Conservation (phyloP, 345 rosid species). For the Lagerstroemia speciosa region DNA sequence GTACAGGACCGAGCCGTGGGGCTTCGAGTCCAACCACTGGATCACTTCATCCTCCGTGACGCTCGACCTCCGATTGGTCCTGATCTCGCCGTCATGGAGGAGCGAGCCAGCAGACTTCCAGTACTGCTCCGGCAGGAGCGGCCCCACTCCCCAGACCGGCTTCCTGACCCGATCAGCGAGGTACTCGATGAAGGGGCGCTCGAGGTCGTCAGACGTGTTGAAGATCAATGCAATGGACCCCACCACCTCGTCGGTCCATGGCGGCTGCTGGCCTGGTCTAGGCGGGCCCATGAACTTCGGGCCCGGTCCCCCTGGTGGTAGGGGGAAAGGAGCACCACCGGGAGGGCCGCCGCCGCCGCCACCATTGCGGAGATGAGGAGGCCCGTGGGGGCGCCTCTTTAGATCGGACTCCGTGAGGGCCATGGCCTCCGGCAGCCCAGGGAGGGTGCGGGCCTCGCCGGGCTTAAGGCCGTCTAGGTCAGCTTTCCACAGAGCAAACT, state of each 20-base stretch:
- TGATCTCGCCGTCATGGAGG: constrained; percentile 23
- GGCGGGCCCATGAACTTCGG: constrained; percentile 24
- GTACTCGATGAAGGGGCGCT: constrained; percentile 24
- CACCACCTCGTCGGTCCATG: constrained; percentile 19
- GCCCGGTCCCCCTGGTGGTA: not conserved
- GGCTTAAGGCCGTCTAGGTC: constrained; percentile 9
- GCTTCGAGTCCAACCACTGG: constrained; percentile 29
- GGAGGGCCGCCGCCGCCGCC: not conserved
- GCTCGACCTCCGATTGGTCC: constrained; percentile 20
- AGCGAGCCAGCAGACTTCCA: constrained; percentile 23
- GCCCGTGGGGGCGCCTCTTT: constrained; percentile 10
- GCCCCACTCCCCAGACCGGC: constrained; percentile 41
- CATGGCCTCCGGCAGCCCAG: constrained; percentile 24
- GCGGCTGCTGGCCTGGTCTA: constrained; percentile 24
- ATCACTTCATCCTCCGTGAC: constrained; percentile 23
- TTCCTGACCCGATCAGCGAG: constrained; percentile 14
- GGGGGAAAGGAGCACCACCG: not conserved
- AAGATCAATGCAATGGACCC: constrained; percentile 19
- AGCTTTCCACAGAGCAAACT: constrained; percentile 22
- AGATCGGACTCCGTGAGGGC: constrained; percentile 16
- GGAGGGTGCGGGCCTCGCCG: constrained; percentile 16
- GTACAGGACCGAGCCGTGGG: constrained; percentile 27
- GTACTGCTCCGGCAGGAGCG: constrained; percentile 28
- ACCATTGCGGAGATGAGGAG: constrained; percentile 7
- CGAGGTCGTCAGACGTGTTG: constrained; percentile 35